Evolutionary conservation across 208 protist genomes (phyloP), one percentile per base, ranked within the genome.

Genomic region (Trypanosoma boissoni): DNA sequence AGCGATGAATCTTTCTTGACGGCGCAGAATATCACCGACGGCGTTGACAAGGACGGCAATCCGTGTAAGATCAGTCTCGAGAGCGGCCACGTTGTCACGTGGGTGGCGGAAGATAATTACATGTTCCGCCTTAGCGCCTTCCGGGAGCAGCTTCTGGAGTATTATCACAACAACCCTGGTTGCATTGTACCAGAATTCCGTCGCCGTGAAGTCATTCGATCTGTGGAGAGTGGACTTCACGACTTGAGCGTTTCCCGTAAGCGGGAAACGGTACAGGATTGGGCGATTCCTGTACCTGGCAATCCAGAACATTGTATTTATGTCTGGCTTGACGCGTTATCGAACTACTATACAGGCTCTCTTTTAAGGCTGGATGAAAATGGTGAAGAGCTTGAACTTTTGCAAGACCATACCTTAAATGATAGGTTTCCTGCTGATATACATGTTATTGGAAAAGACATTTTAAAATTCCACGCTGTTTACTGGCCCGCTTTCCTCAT

Each of bases 261-360:
- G 56, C 62, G 73, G 39, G 79, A 86, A 39, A 79, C 85, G 2
- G 83, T 98, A 18, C 67, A 75, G 28, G 57, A 86, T 51, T 99
- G 98, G 98, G 98, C 97, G 36, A 98, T 99, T 29, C 91, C 85
- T 0, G 95, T 99, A n/a, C 98, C 98, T 6, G 71, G 82, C 26
- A 97, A 98, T 63, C 76, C 94, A 24, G 53, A 84, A 45, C 96
- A 98, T 67, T 94, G 90, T 52, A 98, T 99, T 60, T 99, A 99
- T 78, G 99, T 99, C 14, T 99, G 99, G 98, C 87, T 99, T 0
- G 99, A 99, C 72, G 99, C 99, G 0, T 86, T 99, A 1, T 96
- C 95, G 36, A 99, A 99, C 78, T 99, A 99, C 78, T 85, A 99
- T 37, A 99, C 98, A 8, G 91, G 68, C n/a, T 58, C 88, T 42